Base-by-base conservation (phyloP, 768 basidiomycete species). In the Amanita thiersii region DNA sequence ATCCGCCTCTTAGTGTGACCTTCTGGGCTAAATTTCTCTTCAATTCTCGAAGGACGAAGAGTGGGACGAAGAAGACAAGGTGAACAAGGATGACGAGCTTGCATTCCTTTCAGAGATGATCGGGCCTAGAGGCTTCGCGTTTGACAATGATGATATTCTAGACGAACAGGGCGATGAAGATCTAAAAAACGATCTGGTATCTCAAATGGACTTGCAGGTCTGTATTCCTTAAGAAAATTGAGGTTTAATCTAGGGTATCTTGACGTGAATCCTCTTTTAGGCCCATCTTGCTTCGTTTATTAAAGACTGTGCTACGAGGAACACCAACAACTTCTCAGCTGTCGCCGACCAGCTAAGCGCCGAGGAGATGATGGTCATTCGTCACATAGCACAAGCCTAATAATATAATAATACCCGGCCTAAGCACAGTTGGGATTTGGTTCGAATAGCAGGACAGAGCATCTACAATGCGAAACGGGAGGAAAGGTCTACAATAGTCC, bases 41-140 rank as follows among this genome's bases (percentile, higher is more conserved):
- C 18, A 44, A 24, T 40, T 38, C 9, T n/a, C 17, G 20, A 57
- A 88, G 71, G 86, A 91, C 48, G 89, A 89, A 24, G 88, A 89
- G n/a, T 98, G 94, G 94, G 73, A 77, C 7, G 92, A 96, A 52
- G 91, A 92, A 54, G 91, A 87, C 43, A 75, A 72, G 36, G 58
- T 73, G 24, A 64, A 76, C 52, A 84, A 78, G 52, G 67, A 78
- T 37, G 85, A 86, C n/a, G 85, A 89, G 52, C 78, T 87, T 49
- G 77, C 80, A 17, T 88, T 80, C 66, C 63, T 96, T 26, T 90
- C 90, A 4, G 86, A 91, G 36, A 71, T 89, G 69, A 71, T 91
- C 37, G 81, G 84, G 8, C 77, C 80, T 1, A 79, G 75, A 37
- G 85, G 80, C 5, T 69, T 77, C 52, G 73, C 80, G 18, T 77